phyloP scores from a whole-genome alignment of 148 eudicot genomes.

The Fagopyrum tataricum region DNA sequence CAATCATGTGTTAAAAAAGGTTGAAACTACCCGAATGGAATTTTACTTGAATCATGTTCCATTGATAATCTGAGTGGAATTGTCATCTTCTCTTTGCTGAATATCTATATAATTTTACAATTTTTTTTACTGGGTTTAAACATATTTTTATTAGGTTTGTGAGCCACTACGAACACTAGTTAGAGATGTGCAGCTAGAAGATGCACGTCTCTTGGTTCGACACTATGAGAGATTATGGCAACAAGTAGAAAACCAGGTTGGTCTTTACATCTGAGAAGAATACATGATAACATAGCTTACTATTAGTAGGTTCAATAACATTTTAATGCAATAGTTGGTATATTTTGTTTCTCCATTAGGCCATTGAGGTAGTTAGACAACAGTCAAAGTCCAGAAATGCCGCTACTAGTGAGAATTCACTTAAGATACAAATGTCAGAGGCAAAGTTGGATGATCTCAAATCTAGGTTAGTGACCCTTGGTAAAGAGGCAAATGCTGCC shows the following conservation, averaged over 20 bases:
- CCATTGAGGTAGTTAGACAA: slow-evolving; percentile 57
- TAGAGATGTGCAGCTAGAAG: slow-evolving; percentile 69
- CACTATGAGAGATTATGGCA: slow-evolving; percentile 58
- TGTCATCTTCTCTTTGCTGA: too few relatives aligned
- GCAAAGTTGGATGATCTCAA: slow-evolving; percentile 52
- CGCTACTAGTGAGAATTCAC: slow-evolving; percentile 35
- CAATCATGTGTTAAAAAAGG: too few relatives aligned
- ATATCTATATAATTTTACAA: too few relatives aligned
- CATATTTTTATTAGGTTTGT: slow-evolving; percentile 36
- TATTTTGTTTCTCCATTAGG: slow-evolving; percentile 25
- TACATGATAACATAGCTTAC: neutral
- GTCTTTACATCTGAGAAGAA: neutral
- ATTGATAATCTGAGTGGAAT: too few relatives aligned
- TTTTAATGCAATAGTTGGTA: neutral
- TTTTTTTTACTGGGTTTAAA: too few relatives aligned
- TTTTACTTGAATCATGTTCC: too few relatives aligned
- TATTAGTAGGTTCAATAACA: neutral
- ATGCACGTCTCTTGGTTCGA: slow-evolving; percentile 71
- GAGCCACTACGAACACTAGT: slow-evolving; percentile 51
- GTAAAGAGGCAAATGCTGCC: slow-evolving; percentile 67
- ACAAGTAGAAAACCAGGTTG: slow-evolving; percentile 76
- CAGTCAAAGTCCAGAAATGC: slow-evolving; percentile 46
- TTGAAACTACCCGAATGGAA: too few relatives aligned
- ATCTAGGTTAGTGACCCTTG: slow-evolving; percentile 54
- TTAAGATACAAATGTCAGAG: slow-evolving; percentile 63